Evolutionary conservation across 495 filamentous ascomycete genomes (phyloP).

Genomic region (Hyaloscypha finlandica): DNA sequence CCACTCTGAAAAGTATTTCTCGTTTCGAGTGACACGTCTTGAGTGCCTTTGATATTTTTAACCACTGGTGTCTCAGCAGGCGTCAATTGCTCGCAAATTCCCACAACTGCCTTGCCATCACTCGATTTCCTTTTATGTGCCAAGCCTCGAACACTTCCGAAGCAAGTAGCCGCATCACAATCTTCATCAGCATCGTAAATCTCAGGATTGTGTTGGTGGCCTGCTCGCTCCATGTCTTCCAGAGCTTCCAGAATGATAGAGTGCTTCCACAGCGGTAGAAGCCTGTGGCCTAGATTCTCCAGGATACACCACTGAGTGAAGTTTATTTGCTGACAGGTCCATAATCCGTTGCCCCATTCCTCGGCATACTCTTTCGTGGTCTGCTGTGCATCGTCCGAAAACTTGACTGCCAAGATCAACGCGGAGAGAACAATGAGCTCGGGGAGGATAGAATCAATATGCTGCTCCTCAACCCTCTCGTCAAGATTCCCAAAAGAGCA

Average conservation of each 20-base stretch:
- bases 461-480: slow-evolving; percentile 31
- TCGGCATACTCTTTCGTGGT: slow-evolving; percentile 44
- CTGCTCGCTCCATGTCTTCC: slow-evolving; percentile 56
- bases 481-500: background rate
- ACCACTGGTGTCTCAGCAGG: slow-evolving; percentile 24
- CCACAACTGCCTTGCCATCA: slow-evolving; percentile 18
- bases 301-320: slow-evolving; percentile 55
- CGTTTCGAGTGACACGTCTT: slow-evolving; percentile 5
- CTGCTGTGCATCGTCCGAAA: slow-evolving; percentile 50
- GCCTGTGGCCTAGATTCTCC: slow-evolving; percentile 53
- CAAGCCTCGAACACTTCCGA: slow-evolving; percentile 5
- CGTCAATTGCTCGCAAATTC: slow-evolving; percentile 17
- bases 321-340: slow-evolving; percentile 56
- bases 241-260: slow-evolving; percentile 48
- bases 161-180: slow-evolving; percentile 19
- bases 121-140: slow-evolving; percentile 1
- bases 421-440: slow-evolving; percentile 53
- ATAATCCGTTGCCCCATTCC: slow-evolving; percentile 48
- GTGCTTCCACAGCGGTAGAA: slow-evolving; percentile 51
- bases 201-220: slow-evolving; percentile 34
- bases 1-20: slow-evolving; percentile 6
- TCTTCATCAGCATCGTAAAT: slow-evolving; percentile 12
- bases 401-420: slow-evolving; percentile 54
- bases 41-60: slow-evolving; percentile 16
- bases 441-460: slow-evolving; percentile 55